Evolutionary conservation across 1,139 yeast species (phyloP), one percentile per base, ranked within the genome.

Genomic region (Suhomyces terraborum): DNA sequence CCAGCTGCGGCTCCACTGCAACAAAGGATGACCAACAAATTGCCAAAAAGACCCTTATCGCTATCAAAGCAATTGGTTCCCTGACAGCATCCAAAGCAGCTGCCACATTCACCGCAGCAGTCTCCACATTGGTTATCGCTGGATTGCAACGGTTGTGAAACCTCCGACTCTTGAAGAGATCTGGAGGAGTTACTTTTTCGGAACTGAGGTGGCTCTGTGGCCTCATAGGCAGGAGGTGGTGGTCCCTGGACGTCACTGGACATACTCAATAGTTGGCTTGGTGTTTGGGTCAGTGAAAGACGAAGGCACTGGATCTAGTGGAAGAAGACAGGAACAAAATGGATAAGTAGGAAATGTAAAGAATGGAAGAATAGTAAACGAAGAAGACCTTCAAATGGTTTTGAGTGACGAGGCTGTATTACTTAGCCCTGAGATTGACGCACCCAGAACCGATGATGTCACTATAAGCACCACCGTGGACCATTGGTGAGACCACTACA

Each of bases 161-260:
- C 46, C 8, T 57, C 58, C 13, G 54, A 53, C 33, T 56, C 61
- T 34, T 54, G 60, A 22, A 54, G 48, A 16, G 58, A 54, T 10
- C 32, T 21, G 6, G 51, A 39, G 4, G 51, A 42, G 9, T 41
- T 14, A 10, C 41, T 25, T 14, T 23, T 31, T 14, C 40, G 41
- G 12, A 32, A 28, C 18, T 32, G 40, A 2, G 47, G 56, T 18
- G 46, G 37, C 24, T 26, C 41, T 25, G 42, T 44, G 13, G 46
- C 34, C 32, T 22, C 35, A 39, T 51, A 44, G 23, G 52, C 32
- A 16, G 49, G 42, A 13, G 50, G 47, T 6, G 42, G 35, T 14
- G 9, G 25, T 19, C 29, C 35, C 20, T 28, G 22, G 19, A 13
- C 32, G 10, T 13, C 16, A 10, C 23, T 14, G 20, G 35, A 23